Base-by-base conservation (phyloP, 129 eudicot genomes). In the Rutidosis leptorrhynchoides region DNA sequence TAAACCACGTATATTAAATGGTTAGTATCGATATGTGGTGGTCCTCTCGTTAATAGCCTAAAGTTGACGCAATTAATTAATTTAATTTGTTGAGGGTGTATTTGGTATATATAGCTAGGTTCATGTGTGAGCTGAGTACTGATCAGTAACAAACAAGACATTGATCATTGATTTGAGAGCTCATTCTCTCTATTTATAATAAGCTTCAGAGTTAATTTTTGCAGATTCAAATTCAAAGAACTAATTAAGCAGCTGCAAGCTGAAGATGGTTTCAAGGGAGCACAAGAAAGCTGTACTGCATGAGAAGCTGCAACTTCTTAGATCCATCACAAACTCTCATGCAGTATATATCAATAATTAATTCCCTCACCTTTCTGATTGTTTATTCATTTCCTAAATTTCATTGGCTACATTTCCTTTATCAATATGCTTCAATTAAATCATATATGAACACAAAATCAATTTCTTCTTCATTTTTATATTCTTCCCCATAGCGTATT, bases 291-390 rank as follows among this genome's bases (percentile, higher is more conserved):
- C 85, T 19, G 80, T 79, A 23, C 90, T 94, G 87, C 95, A 89
- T 84, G 97, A 94, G 88, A 89, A 94, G 83, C 90, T 94, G 73
- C 99, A 94, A 74, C 84, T 89, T 64, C 99, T 94, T 83, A 92
- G 97, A 65, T 89, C 99, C 24, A 74, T 94, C 74, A 86, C 99
- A 58, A 81, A 94, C 79, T 94, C 99, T 84, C 99, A 94, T 81
- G 95, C 99, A 64, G 99, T 94, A 94, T n/a, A n/a, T n/a, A n/a
- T n/a, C n/a, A n/a, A n/a, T n/a, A n/a, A n/a, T 85, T 78, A 53
- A 57, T 56, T 11, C 42, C 10, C 42, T 35, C 42, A 35, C 3
- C 42, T 35, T 35, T 35, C 46, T 40, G n/a, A 40, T 12, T 40
- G n/a, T 37, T 40, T 11, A 35, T 48, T 58, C 48, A 56, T 4